Conservation (phyloP, 73 alveolate genomes). For the Paramecium sonneborni region DNA sequence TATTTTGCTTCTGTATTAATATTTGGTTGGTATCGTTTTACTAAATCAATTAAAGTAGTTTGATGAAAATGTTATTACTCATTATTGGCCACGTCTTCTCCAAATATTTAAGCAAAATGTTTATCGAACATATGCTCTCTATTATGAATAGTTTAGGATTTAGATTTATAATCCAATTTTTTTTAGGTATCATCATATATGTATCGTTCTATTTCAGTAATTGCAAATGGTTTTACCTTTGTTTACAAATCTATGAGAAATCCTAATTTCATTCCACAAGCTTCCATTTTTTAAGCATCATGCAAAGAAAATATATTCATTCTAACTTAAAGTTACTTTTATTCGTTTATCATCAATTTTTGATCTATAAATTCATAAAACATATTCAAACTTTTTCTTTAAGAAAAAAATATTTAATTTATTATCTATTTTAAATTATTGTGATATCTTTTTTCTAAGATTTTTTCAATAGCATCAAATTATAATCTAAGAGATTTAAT, state of each 20-base stretch:
- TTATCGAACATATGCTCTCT: slow-evolving; percentile 58
- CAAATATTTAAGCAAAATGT: slow-evolving; percentile 16
- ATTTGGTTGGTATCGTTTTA: slow-evolving; percentile 4
- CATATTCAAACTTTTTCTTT: not conserved
- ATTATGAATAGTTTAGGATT: not conserved
- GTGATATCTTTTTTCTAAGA: not conserved
- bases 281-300: slow-evolving; percentile 52
- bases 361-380: slow-evolving; percentile 4
- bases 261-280: slow-evolving; percentile 57
- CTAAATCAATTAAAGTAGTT: not conserved
- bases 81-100: not conserved
- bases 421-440: not conserved
- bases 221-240: slow-evolving; percentile 24
- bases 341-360: slow-evolving; percentile 49
- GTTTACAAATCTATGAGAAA: slow-evolving; percentile 13
- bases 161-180: not conserved
- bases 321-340: slow-evolving; percentile 1
- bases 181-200: slow-evolving; percentile 40
- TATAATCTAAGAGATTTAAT: not conserved
- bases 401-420: not conserved
- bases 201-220: slow-evolving; percentile 22
- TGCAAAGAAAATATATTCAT: slow-evolving; percentile 44
- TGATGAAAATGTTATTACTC: not conserved
- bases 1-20: not conserved
- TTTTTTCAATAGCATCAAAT: slow-evolving; percentile 17